These are phyloP conservation scores for Botryotinia narcissicola DNA, from an alignment of 2,329 filamentous ascomycete genomes.

Conservation along the genomic window DNA sequence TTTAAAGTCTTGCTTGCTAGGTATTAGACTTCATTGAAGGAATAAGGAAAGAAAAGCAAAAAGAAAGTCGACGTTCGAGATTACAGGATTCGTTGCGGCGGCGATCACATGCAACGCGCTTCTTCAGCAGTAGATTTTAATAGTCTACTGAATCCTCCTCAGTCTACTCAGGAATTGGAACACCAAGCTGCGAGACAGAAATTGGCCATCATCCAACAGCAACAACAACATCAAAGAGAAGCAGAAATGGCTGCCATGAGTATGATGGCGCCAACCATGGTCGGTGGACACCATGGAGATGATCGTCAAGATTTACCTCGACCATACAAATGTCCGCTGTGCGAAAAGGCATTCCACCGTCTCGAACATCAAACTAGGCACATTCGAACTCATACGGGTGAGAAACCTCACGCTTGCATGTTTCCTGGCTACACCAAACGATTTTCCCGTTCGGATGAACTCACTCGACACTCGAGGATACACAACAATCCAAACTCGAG, in stretches of 20 bases:
- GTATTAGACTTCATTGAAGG: not conserved
- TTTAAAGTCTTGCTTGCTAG: not conserved
- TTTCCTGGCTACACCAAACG: constrained; percentile 96
- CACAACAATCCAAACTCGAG: constrained; percentile 99
- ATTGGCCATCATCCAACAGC: constrained; percentile 37
- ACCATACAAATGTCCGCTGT: constrained; percentile 97
- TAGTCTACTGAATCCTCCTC: constrained; percentile 71
- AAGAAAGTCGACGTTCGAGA: not conserved
- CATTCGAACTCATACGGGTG: constrained; percentile 94
- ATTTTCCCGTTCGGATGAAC: constrained; percentile 93
- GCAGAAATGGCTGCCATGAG: constrained; percentile 53
- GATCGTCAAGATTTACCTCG: constrained; percentile 72
- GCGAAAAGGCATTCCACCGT: constrained; percentile 97
- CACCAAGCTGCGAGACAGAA: constrained; percentile 36
- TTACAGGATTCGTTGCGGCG: constrained; percentile 37
- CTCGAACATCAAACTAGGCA: constrained; percentile 89
- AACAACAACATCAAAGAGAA: constrained; percentile 36
- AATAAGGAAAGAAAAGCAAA: not conserved
- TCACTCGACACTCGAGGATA: constrained; percentile 95
- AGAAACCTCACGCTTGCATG: constrained; percentile 96
- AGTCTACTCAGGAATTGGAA: constrained; percentile 41
- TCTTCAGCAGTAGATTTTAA: constrained; percentile 72
- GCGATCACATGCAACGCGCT: constrained; percentile 72
- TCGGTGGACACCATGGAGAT: constrained; percentile 38
- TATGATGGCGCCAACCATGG: constrained; percentile 36